These are phyloP conservation scores for Paecilomyces niveus DNA, from an alignment of 2,329 filamentous ascomycete species.

Conservation along the genomic window DNA sequence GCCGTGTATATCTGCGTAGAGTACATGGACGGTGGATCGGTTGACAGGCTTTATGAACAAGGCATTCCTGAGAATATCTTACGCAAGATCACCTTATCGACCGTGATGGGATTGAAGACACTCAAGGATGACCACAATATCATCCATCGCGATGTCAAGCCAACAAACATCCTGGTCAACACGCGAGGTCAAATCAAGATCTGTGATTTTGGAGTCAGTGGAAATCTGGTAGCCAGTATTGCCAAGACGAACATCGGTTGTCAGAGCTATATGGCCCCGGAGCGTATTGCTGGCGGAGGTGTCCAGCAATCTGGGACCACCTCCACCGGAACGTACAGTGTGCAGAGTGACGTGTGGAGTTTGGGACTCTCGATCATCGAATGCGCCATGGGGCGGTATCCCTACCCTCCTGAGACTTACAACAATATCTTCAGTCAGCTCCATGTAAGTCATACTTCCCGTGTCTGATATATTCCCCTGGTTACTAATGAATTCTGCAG, in stretches of 20 bases:
- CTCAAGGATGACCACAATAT: conserved; percentile 98
- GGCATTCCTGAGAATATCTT: conserved; percentile 85
- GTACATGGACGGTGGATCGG: conserved; percentile 97
- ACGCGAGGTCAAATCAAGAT: conserved; percentile 90
- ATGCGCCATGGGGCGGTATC: conserved; percentile 88
- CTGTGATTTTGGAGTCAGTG: conserved; percentile 95
- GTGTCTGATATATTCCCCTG: conserved; percentile 1
- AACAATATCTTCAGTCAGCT: conserved; percentile 98
- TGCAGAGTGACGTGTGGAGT: conserved; percentile 98
- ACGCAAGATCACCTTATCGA: conserved; percentile 82
- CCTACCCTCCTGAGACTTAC: conserved; percentile 94
- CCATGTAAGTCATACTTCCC: conserved; percentile 57
- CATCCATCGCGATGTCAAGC: conserved; percentile 97
- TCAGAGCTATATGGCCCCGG: conserved; percentile 98
- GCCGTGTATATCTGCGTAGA: conserved; percentile 99
- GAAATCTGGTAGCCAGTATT: conserved; percentile 93
- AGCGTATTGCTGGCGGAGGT: conserved; percentile 83
- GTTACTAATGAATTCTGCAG: conserved; percentile 42
- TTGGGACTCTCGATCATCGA: conserved; percentile 91
- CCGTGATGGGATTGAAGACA: conserved; percentile 82
- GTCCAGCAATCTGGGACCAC: conserved; percentile 64
- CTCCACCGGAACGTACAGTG: conserved; percentile 82
- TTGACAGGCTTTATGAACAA: conserved; percentile 89
- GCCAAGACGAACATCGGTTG: conserved; percentile 98
- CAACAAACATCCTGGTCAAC: conserved; percentile 96